Evolutionary conservation across 116 monocot genomes (phyloP), one percentile per base, ranked within the genome.

Genomic region (Phalaenopsis hybrid): DNA sequence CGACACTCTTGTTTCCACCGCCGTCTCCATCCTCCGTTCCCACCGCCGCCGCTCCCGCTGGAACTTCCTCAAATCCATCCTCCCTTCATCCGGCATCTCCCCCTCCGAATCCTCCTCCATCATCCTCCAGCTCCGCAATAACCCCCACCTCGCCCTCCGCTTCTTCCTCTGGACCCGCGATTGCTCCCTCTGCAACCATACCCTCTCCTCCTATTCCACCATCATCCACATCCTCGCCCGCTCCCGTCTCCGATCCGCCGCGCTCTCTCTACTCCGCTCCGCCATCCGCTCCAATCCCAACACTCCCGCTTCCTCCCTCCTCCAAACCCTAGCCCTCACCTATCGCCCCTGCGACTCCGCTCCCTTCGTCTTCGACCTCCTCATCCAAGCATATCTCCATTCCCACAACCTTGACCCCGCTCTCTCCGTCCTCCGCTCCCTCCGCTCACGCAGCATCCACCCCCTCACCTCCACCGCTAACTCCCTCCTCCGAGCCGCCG

Each of bases 361-460:
- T 23, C 92, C 92, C 48, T 85, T 94, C 63, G 87, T 90, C 76
- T 92, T 94, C 82, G 94, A 94, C 82, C 89, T 92, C 37, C 84
- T 94, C 18, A 81, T 94, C 82, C 73, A 57, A 34, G 94, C 88
- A 31, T 90, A 92, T 78, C 75, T 94, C 41, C 67, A 74, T 7
- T 75, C 84, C 52, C 79, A 82, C 20, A 74, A 82, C 58, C 33
- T 88, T 44, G 88, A 89, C 70, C 85, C 48, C 15, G 92, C 89
- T 4, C 44, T 90, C 75, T 61, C 72, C 69, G 74, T 92, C 80
- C 75, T 77, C 75, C 86, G 85, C 16, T 6, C 78, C 31, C 85
- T 92, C 45, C 16, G 44, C 72, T 83, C 81, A 0, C 49, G 79
- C 58, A 79, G 86, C 44, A 82, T 89, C 80, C 86, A 21, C 4